Evolutionary conservation across 306 rosid genomes (phyloP).

Genomic region (Cotoneaster glaucophyllus): DNA sequence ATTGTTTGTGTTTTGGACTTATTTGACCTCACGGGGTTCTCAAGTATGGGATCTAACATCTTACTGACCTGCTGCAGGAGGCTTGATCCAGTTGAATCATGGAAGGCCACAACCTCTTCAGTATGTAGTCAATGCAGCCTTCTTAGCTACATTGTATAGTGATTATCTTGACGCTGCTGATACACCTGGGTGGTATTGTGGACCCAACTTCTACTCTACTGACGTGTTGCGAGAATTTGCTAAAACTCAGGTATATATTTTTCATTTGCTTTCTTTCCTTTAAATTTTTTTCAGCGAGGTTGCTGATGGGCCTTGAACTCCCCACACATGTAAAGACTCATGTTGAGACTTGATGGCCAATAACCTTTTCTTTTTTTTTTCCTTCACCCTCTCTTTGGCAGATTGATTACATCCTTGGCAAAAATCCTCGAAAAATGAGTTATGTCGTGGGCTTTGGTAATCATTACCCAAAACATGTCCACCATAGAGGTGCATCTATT

Average conservation of each 20-base stretch:
- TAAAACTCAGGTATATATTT: conserved; percentile 56
- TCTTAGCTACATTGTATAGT: conserved; percentile 81
- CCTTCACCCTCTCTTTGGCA: conserved; percentile 29
- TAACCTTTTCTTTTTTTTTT: background rate
- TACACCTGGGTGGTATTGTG: conserved; percentile 99
- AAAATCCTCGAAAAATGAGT: conserved; percentile 87
- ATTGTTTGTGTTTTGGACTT: background rate
- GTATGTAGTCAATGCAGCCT: conserved; percentile 91
- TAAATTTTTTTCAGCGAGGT: background rate
- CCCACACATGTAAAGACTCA: background rate
- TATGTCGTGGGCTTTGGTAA: conserved; percentile 78
- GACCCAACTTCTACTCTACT: conserved; percentile 87
- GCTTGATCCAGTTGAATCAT: conserved; percentile 86
- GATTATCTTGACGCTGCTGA: conserved; percentile 97
- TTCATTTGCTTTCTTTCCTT: background rate
- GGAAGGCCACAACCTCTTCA: conserved; percentile 99
- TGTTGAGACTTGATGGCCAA: background rate
- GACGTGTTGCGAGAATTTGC: conserved; percentile 82
- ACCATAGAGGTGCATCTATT: conserved; percentile 93
- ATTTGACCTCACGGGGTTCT: background rate
- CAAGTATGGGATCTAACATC: conserved; percentile 2
- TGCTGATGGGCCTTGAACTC: background rate
- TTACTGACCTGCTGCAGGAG: conserved; percentile 46
- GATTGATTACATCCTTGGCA: conserved; percentile 93
- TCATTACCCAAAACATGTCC: conserved; percentile 84